Percentiles rank a stretch among this genome's conserved stretches.
Evolutionary conservation across 1,139 yeast species (phyloP).

Genomic region (Blastobotrys petasosporus): DNA sequence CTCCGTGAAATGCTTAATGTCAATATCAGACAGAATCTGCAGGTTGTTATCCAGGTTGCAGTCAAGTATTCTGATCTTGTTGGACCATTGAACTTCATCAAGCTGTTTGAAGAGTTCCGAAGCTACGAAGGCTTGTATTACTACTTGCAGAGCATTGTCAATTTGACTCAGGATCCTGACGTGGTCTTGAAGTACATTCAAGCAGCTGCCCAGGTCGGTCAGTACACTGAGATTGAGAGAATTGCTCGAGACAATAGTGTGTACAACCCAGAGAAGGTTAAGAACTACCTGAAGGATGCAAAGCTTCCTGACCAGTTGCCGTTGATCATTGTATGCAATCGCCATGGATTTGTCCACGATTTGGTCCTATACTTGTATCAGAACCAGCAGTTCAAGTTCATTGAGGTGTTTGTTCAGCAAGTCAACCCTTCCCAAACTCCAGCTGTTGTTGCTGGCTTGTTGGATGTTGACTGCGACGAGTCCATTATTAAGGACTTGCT

Average conservation of each 20-base stretch:
- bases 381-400: conserved; percentile 89
- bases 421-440: conserved; percentile 95
- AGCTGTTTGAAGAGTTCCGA: conserved; percentile 88
- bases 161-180: conserved; percentile 87
- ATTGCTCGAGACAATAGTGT: conserved; percentile 90
- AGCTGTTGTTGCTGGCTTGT: conserved; percentile 89
- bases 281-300: conserved; percentile 92
- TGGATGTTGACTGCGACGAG: conserved; percentile 98
- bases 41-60: conserved; percentile 92
- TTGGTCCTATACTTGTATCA: conserved; percentile 88
- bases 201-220: conserved; percentile 87
- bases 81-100: conserved; percentile 79
- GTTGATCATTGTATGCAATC: conserved; percentile 90
- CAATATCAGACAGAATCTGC: conserved; percentile 82
- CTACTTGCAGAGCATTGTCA: conserved; percentile 88
- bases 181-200: conserved; percentile 95
- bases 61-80: conserved; percentile 92
- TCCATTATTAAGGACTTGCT: conserved; percentile 73
- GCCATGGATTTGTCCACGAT: conserved; percentile 88
- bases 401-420: conserved; percentile 95
- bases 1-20: conserved; percentile 77
- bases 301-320: conserved; percentile 94
- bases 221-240: conserved; percentile 90
- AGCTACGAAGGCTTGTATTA: conserved; percentile 91
- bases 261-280: conserved; percentile 95